These are phyloP conservation scores for Flueggea neowawraea DNA, from an alignment of 441 rosid species.

Conservation along the genomic window DNA sequence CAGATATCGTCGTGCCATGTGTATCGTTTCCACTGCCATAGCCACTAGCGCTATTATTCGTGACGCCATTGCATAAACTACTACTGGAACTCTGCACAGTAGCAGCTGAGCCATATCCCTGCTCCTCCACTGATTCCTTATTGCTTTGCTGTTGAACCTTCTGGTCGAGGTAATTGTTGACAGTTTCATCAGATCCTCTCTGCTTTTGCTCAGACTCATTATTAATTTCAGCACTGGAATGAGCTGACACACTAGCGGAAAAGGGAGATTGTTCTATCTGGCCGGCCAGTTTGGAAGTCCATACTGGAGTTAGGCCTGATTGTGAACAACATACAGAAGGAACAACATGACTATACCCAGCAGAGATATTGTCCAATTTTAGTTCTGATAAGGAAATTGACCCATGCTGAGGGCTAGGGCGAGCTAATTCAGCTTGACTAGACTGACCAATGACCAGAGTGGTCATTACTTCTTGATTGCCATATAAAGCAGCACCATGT, in stretches of 20 bases:
- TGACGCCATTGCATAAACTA: constrained; percentile 26
- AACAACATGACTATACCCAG: constrained; percentile 19
- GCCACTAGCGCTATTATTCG: constrained; percentile 14
- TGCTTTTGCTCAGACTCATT: constrained; percentile 20
- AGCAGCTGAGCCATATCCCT: constrained; percentile 24
- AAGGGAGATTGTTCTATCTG: constrained; percentile 28
- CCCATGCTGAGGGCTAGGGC: constrained; percentile 28
- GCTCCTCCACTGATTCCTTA: constrained; percentile 26
- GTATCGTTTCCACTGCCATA: constrained; percentile 25
- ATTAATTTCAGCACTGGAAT: constrained; percentile 27
- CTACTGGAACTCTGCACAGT: constrained; percentile 35
- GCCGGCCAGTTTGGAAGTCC: constrained; percentile 22
- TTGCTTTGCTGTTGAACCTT: constrained; percentile 20
- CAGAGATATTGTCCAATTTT: constrained; percentile 23
- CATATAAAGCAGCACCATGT: constrained; percentile 27
- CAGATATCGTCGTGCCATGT: constrained; percentile 17
- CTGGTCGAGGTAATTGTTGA: constrained; percentile 25
- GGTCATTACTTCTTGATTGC: constrained; percentile 36
- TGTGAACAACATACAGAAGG: no score
- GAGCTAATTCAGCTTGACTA: constrained; percentile 31
- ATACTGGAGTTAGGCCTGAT: no score
- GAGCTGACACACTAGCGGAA: constrained; percentile 23
- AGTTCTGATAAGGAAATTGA: constrained; percentile 26
- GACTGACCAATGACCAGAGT: constrained; percentile 36
- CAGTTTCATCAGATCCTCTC: constrained; percentile 18